Evolutionary conservation across 225 moss, liverwort and hornwort genomes (phyloP).

Genomic region (Pseudoscleropodium purum): DNA sequence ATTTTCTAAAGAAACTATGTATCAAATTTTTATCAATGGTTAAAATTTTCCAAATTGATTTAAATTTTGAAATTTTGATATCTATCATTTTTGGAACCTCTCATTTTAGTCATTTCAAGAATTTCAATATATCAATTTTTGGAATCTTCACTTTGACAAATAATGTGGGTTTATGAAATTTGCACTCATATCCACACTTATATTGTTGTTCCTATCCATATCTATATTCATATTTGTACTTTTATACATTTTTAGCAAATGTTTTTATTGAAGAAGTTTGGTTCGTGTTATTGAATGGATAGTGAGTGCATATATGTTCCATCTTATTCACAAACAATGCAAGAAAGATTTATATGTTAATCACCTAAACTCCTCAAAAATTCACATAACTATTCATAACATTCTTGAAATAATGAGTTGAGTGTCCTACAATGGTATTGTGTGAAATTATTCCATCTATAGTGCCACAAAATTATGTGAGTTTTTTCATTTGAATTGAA

Average conservation of each 20-base stretch:
- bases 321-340: not conserved
- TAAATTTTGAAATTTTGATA: not conserved
- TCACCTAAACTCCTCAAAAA: no score
- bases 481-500: not conserved
- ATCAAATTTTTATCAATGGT: not conserved
- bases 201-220: not conserved
- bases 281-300: not conserved
- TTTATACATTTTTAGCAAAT: fast-evolving
- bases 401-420: not conserved
- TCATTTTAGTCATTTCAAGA: fast-evolving
- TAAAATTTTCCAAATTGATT: not conserved
- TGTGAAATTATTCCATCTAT: no score
- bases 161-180: not conserved
- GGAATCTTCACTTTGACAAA: no score
- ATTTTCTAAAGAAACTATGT: no score
- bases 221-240: not conserved
- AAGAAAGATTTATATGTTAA: not conserved
- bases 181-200: fast-evolving
- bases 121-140: not conserved
- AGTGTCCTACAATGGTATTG: not conserved
- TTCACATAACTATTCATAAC: not conserved
- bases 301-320: not conserved
- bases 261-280: not conserved
- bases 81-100: not conserved
- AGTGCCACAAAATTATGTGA: fast-evolving